These are phyloP conservation scores for Puya raimondii DNA, from an alignment of 176 grass and related monocot genomes.

Conservation along the genomic window DNA sequence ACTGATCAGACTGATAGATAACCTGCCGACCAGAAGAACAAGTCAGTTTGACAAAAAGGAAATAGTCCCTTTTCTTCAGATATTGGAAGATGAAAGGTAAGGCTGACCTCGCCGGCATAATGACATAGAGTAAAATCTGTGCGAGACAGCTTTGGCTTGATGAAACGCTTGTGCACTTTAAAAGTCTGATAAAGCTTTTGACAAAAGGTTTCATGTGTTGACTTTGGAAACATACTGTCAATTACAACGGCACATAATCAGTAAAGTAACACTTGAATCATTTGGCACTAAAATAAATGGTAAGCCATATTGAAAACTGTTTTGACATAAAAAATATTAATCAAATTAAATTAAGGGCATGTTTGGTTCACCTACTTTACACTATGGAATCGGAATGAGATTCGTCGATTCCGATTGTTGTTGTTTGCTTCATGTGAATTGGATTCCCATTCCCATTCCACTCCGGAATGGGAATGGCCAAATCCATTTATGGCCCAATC, in stretches of 20 bases:
- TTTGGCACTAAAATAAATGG: background rate
- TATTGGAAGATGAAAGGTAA: conserved; percentile 14
- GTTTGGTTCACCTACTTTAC: no score
- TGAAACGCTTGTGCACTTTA: conserved; percentile 71
- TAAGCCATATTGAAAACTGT: background rate
- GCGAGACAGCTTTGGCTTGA: conserved; percentile 92
- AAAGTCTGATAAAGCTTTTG: conserved; percentile 99
- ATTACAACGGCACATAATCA: conserved; percentile 10
- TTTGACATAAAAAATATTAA: background rate
- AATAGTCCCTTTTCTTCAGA: conserved; percentile 4
- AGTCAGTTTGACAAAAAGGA: conserved; percentile 12
- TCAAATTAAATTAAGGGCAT: no score
- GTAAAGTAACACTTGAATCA: background rate
- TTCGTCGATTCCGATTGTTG: no score
- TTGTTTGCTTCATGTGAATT: no score
- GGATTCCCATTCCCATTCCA: no score
- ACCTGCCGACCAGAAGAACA: conserved; percentile 37
- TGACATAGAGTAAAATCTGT: conserved; percentile 91
- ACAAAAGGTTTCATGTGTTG: conserved; percentile 93
- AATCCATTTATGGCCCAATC: no score
- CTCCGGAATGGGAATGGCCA: no score
- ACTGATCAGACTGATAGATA: conserved; percentile 87
- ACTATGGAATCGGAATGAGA: no score
- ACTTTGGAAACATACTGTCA: conserved; percentile 96
- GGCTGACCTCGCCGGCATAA: conserved; percentile 84